Evolutionary conservation across 306 rosid species (phyloP).

Genomic region (Ziziphus jujuba): DNA sequence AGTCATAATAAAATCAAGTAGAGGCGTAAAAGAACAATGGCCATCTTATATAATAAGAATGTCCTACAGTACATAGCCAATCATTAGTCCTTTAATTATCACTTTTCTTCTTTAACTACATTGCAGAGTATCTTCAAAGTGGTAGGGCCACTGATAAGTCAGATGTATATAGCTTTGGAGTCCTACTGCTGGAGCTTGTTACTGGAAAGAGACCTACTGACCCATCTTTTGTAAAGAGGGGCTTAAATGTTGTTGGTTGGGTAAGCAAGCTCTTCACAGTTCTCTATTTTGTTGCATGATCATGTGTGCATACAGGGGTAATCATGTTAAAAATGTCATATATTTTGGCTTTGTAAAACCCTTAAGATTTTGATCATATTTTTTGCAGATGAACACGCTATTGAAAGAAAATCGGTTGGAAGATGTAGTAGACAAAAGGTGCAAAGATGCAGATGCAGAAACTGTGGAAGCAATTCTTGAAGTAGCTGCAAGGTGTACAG

Average conservation of each 20-base stretch:
- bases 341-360: too few relatives aligned
- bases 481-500: conserved; percentile 80
- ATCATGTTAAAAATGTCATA: not conserved
- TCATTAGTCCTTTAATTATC: too few relatives aligned
- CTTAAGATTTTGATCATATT: not conserved
- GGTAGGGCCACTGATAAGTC: conserved; percentile 96
- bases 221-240: conserved; percentile 76
- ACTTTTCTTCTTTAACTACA: not conserved
- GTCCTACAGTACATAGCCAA: too few relatives aligned
- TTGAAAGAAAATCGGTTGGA: conserved; percentile 69
- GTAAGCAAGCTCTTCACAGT: conserved; percentile 44
- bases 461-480: conserved; percentile 78
- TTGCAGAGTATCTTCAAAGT: conserved; percentile 84
- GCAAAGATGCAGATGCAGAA: conserved; percentile 63
- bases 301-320: too few relatives aligned
- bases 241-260: conserved; percentile 96
- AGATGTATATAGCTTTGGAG: conserved; percentile 96
- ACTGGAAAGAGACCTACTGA: conserved; percentile 99
- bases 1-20: too few relatives aligned
- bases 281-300: not conserved
- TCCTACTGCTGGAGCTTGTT: conserved; percentile 88
- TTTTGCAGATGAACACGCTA: conserved; percentile 69
- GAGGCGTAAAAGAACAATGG: too few relatives aligned
- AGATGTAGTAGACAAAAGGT: conserved; percentile 68
- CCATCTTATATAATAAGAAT: too few relatives aligned